Percentiles rank a stretch among this genome's conserved stretches.
These are phyloP conservation scores for Saururus chinensis DNA, from an alignment of 164 flowering plant genomes.

Conservation along the genomic window DNA sequence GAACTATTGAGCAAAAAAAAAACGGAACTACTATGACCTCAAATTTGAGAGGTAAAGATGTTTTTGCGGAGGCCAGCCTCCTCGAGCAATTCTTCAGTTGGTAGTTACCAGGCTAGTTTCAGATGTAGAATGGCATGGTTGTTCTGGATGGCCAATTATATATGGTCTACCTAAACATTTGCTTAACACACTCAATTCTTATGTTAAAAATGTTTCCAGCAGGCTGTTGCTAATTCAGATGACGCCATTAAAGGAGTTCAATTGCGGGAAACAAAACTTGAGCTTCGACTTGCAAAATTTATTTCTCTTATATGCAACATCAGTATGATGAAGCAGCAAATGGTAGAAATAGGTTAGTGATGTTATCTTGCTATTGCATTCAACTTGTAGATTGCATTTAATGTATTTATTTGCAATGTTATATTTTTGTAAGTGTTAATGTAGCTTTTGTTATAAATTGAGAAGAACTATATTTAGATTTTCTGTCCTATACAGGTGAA, in stretches of 20 bases:
- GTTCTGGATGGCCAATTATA: background rate
- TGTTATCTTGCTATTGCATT: background rate
- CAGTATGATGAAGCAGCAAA: conserved; percentile 63
- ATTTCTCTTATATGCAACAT: conserved; percentile 52
- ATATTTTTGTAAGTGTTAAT: background rate
- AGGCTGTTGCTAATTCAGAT: conserved; percentile 17
- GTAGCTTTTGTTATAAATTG: too few species aligned
- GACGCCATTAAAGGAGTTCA: conserved; percentile 9
- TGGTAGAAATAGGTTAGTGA: conserved; percentile 51
- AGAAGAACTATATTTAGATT: too few species aligned
- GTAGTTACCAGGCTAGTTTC: background rate
- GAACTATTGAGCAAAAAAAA: too few species aligned
- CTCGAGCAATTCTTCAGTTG: background rate
- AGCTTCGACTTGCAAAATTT: conserved; percentile 38
- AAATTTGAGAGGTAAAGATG: background rate
- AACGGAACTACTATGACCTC: too few species aligned
- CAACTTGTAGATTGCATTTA: background rate
- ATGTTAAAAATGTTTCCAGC: conserved; percentile 7
- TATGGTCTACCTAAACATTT: background rate
- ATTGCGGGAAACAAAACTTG: conserved; percentile 39
- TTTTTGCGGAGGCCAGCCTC: background rate
- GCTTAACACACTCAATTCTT: background rate
- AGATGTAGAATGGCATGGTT: background rate
- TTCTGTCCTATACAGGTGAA: too few species aligned
- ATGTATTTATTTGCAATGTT: background rate